These are phyloP conservation scores for Pleurotus djamor DNA, from an alignment of 768 basidiomycete species.

Conservation along the genomic window DNA sequence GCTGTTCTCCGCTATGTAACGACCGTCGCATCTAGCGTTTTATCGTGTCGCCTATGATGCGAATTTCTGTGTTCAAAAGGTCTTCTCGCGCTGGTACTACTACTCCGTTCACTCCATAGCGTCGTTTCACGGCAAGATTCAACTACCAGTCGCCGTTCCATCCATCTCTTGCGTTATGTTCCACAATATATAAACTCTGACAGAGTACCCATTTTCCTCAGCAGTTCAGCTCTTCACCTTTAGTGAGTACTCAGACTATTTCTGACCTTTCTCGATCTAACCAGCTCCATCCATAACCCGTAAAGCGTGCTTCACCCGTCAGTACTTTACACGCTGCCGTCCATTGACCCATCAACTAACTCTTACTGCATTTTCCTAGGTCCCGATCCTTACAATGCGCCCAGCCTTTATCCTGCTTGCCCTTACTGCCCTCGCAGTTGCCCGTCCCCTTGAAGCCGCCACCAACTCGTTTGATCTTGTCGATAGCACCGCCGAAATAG, in stretches of 20 bases:
- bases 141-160: not conserved
- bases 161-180: not conserved
- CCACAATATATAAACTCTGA: not conserved
- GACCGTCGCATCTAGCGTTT: too few species aligned
- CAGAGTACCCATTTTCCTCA: not conserved
- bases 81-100: too few species aligned
- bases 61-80: too few species aligned
- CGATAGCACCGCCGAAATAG: not conserved
- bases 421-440: not conserved
- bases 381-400: not conserved
- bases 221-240: not conserved
- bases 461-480: not conserved
- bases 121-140: not conserved
- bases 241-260: not conserved
- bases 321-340: not conserved
- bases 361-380: not conserved
- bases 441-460: not conserved
- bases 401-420: slow-evolving; percentile 2
- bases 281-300: not conserved
- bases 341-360: not conserved
- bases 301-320: not conserved
- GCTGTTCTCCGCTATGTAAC: too few species aligned
- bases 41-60: too few species aligned
- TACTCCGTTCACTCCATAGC: too few species aligned
- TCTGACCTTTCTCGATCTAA: not conserved